Conservation (phyloP, 257 asterid genomes). For the Linaria vulgaris region DNA sequence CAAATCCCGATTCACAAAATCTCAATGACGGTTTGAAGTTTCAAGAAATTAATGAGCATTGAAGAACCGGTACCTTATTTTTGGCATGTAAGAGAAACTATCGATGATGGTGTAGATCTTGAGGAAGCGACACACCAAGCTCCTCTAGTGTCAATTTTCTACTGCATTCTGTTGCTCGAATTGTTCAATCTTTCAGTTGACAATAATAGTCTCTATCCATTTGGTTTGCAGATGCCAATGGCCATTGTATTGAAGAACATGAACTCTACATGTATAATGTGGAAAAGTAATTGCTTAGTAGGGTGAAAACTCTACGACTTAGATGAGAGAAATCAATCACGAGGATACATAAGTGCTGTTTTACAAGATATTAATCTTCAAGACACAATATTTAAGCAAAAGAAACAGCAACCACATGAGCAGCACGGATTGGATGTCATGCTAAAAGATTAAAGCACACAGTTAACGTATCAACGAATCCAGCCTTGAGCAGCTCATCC, state of each 20-base stretch:
- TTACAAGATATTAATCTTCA: neutral
- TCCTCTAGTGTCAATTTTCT: slow-evolving; percentile 83
- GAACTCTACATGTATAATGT: neutral
- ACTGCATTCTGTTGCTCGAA: slow-evolving; percentile 74
- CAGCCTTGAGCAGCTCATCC: slow-evolving; percentile 80
- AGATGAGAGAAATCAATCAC: neutral
- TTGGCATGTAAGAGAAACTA: slow-evolving; percentile 68
- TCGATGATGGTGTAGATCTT: slow-evolving; percentile 76
- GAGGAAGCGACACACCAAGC: slow-evolving; percentile 86
- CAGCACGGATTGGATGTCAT: neutral
- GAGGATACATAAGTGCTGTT: neutral
- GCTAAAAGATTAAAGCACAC: slow-evolving; percentile 36
- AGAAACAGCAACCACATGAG: neutral
- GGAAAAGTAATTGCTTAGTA: neutral
- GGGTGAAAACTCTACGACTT: neutral
- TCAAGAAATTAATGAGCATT: too few relatives aligned
- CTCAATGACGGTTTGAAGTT: too few relatives aligned
- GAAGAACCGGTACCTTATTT: slow-evolving; percentile 47
- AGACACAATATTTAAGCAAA: neutral
- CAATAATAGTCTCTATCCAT: slow-evolving; percentile 55
- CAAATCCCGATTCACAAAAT: too few relatives aligned
- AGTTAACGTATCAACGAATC: slow-evolving; percentile 69
- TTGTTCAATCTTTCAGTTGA: slow-evolving; percentile 60
- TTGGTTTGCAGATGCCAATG: slow-evolving; percentile 74
- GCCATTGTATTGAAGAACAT: slow-evolving; percentile 6